A percentile compares a stretch with the other conserved stretches of the same genome.
Evolutionary conservation across 1,284 basidiomycete species (phyloP).

Genomic region (Pseudozyma pruni): DNA sequence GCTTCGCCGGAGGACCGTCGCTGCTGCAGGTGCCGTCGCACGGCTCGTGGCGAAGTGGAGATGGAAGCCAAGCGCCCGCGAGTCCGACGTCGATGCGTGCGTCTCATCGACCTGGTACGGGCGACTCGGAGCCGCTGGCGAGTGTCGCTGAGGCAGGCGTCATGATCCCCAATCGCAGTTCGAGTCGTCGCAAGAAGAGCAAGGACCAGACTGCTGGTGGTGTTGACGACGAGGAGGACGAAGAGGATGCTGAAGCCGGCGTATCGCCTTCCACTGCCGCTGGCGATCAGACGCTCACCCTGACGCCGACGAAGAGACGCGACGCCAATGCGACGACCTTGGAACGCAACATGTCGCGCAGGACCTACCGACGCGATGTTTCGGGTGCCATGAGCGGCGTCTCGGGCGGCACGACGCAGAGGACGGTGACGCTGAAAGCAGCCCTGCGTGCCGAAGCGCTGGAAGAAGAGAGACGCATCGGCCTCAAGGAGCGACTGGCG

Average conservation of each 20-base stretch:
- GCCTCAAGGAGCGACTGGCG: constrained; percentile 42
- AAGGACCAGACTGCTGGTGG: constrained; percentile 2
- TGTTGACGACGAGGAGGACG: background rate
- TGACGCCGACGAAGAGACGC: constrained; percentile 15
- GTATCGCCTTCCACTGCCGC: background rate
- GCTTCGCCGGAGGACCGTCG: constrained; percentile 20
- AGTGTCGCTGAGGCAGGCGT: constrained; percentile 34
- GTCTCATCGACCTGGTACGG: constrained; percentile 25
- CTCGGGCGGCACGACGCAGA: constrained; percentile 30
- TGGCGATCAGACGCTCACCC: background rate
- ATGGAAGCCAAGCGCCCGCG: constrained; percentile 11
- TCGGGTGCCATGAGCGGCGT: constrained; percentile 39
- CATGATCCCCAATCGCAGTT: constrained; percentile 32
- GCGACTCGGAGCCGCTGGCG: constrained; percentile 26
- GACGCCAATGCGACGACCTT: constrained; percentile 7
- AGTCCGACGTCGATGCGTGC: constrained; percentile 25
- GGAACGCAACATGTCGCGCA: constrained; percentile 23
- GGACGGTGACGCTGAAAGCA: constrained; percentile 50
- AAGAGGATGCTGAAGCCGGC: background rate
- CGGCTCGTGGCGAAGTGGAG: constrained; percentile 30
- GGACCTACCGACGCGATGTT: constrained; percentile 32
- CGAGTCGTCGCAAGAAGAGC: constrained; percentile 24
- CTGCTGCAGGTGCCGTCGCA: constrained; percentile 31
- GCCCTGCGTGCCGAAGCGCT: constrained; percentile 59
- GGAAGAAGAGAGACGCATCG: constrained; percentile 53